Evolutionary conservation across 2,329 filamentous ascomycete species (phyloP), one percentile per base, ranked within the genome.

Genomic region (Aspergillus felis): DNA sequence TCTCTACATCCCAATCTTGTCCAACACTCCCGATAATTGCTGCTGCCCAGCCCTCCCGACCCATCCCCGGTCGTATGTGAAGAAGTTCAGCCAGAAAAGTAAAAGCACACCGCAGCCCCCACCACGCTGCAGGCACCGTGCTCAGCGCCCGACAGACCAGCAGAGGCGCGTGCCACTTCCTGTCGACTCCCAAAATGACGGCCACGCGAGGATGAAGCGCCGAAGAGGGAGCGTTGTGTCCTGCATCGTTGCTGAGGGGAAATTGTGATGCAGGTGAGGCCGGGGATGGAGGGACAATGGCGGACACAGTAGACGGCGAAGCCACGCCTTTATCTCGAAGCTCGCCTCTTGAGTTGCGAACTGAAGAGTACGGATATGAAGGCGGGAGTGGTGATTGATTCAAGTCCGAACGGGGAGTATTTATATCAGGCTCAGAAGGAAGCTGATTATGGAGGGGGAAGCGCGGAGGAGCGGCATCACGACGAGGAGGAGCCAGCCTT

Each of bases 121-220:
- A 91, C 82, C 83, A 89, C 50, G 86, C 79, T 53, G 87, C 87
- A 17, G 90, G 89, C 24, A 82, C 80, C 54, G 89, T 85, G 58
- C 88, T 91, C 60, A 89, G 76, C 25, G 88, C 84, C n/a, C 90
- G 86, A 64, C 88, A 87, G 61, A 87, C 78, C 61, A 91, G 85
- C 55, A 93, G 81, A 57, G 87, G 87, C 46, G 88, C 79, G 71
- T 92, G 87, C 87, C 89, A 93, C 60, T 81, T 81, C 61, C 81
- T 81, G 54, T 88, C 86, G 17, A 94, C 84, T 53, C 90, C 89
- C 50, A 93, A 82, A 32, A 91, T 83, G 65, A 92, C 88, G 61
- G 90, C 90, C 56, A 93, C 85, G 56, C 89, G 88, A 12, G 90
- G 90, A 68, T 92, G 89, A 47, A 91, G 80, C 53, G 76, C 72